These are phyloP conservation scores for Diaporthe australafricana DNA, from an alignment of 2,329 filamentous ascomycete genomes.

Conservation along the genomic window DNA sequence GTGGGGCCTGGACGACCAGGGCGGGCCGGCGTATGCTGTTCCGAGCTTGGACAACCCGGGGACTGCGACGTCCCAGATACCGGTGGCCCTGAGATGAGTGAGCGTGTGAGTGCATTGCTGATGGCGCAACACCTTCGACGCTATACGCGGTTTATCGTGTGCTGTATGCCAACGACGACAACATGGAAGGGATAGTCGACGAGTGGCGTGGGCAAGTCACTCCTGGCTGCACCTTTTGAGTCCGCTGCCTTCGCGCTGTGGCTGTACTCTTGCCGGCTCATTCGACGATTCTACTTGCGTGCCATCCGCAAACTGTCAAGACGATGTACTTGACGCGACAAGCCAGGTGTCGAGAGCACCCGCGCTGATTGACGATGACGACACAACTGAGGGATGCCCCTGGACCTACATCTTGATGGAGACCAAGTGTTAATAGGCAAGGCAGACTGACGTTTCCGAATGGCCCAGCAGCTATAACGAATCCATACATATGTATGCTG, in stretches of 20 bases:
- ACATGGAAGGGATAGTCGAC: background rate
- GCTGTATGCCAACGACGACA: background rate
- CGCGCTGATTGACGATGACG: too few species aligned
- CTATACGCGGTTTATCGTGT: background rate
- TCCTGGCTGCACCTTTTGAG: background rate
- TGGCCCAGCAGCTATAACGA: background rate
- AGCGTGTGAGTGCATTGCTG: background rate
- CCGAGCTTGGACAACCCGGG: background rate
- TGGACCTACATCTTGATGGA: background rate
- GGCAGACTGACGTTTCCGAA: background rate
- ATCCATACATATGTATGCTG: too few species aligned
- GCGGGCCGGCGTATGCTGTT: background rate
- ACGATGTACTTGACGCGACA: too few species aligned
- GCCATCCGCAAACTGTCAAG: too few species aligned
- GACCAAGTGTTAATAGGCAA: background rate
- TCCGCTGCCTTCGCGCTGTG: background rate
- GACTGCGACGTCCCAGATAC: background rate
- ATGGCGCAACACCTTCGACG: background rate
- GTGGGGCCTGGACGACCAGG: slow-evolving; percentile 21
- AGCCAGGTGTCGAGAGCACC: too few species aligned
- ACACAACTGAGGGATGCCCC: background rate
- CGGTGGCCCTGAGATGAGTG: background rate
- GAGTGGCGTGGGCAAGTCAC: background rate
- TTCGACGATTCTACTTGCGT: too few species aligned
- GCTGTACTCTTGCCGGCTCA: background rate